Conservation (phyloP, 306 rosid species). For the Vicia faba region DNA sequence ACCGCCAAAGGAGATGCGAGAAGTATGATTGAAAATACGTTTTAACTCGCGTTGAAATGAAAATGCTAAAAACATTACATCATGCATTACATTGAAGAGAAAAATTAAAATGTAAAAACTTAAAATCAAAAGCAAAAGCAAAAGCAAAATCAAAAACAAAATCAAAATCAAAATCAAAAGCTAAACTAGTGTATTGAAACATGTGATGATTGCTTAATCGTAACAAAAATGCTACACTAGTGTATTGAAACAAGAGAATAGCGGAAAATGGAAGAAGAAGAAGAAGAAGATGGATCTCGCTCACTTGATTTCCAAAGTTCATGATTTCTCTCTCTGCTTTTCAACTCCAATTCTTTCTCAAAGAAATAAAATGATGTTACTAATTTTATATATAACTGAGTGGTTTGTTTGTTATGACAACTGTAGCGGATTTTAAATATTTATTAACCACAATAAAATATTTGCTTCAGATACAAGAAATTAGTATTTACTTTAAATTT, state of each 20-base stretch:
- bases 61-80: too few species aligned
- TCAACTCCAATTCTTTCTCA: background rate
- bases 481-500: too few species aligned
- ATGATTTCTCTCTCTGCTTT: background rate
- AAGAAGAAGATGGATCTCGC: background rate
- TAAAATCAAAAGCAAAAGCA: too few species aligned
- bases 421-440: background rate
- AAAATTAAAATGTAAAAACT: too few species aligned
- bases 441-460: background rate
- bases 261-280: background rate
- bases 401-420: background rate
- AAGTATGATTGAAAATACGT: too few species aligned
- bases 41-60: too few species aligned
- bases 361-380: background rate
- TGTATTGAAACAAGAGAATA: background rate
- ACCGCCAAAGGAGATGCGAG: too few species aligned
- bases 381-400: background rate
- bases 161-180: too few species aligned
- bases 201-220: background rate
- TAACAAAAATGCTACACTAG: background rate
- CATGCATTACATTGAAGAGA: too few species aligned
- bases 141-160: too few species aligned
- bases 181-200: background rate
- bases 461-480: too few species aligned
- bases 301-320: background rate